These are phyloP conservation scores for Mrakia gelida DNA, from an alignment of 768 basidiomycete genomes.

Conservation along the genomic window DNA sequence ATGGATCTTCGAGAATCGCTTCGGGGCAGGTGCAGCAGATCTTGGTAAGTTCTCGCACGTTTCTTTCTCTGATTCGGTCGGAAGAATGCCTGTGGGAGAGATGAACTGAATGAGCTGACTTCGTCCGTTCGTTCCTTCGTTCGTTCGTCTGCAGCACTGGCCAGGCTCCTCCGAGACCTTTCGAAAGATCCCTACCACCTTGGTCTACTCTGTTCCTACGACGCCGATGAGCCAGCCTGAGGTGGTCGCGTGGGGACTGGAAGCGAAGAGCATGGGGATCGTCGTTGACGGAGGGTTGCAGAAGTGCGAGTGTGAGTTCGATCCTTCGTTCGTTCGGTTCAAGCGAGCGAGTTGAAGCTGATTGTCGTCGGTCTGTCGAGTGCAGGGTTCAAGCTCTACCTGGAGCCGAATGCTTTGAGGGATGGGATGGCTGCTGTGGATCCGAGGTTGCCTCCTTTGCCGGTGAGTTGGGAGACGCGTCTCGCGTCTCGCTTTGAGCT, in stretches of 20 bases:
- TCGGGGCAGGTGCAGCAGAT: conserved; percentile 78
- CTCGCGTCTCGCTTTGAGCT: neutral
- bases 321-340: neutral
- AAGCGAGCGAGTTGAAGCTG: neutral
- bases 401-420: conserved; percentile 74
- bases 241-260: conserved; percentile 77
- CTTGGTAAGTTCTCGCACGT: conserved; percentile 41
- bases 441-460: conserved; percentile 70
- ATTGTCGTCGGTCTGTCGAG: neutral
- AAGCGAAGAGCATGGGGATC: conserved; percentile 74
- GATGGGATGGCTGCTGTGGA: conserved; percentile 56
- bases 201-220: conserved; percentile 64
- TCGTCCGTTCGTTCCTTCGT: too few species aligned
- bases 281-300: conserved; percentile 55
- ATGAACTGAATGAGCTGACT: too few species aligned
- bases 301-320: conserved; percentile 55
- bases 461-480: conserved; percentile 54
- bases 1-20: conserved; percentile 77
- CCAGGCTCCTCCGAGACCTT: conserved; percentile 73
- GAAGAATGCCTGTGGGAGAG: conserved; percentile 66
- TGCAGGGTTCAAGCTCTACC: conserved; percentile 73
- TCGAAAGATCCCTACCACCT: conserved; percentile 79
- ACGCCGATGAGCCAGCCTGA: conserved; percentile 47
- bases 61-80: neutral
- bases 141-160: neutral